phyloP scores from a whole-genome alignment of 768 basidiomycete species.

The Phaffia tasmanica region DNA sequence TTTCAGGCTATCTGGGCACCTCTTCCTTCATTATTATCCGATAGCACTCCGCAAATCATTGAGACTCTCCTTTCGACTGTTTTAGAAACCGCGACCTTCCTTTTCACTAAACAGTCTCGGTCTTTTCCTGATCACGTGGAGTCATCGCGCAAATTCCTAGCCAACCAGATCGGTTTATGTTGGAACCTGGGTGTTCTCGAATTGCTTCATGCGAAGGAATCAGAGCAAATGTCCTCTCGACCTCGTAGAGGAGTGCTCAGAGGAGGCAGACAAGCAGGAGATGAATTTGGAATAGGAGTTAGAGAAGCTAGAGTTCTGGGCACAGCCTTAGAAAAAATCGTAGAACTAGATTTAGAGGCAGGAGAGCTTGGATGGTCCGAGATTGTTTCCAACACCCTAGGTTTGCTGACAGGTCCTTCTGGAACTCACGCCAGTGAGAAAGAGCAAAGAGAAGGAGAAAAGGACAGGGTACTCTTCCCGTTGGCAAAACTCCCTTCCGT shows the following conservation, averaged over 20 bases:
- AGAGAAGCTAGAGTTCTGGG: too few relatives aligned
- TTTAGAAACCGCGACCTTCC: conserved; percentile 58
- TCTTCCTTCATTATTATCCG: conserved; percentile 42
- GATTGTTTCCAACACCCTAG: conserved; percentile 1
- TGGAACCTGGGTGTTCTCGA: too few relatives aligned
- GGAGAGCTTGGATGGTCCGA: conserved; percentile 3
- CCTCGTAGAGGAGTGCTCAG: too few relatives aligned
- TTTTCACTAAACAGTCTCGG: conserved; percentile 37
- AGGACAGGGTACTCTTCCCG: neutral
- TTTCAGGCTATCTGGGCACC: conserved; percentile 77
- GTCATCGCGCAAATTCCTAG: too few relatives aligned
- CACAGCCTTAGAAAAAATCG: conserved; percentile 34
- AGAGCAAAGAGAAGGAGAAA: neutral
- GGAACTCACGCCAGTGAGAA: neutral
- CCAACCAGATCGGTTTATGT: too few relatives aligned
- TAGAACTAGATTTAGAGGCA: conserved; percentile 30
- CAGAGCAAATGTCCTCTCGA: too few relatives aligned
- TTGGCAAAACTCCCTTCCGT: conserved; percentile 11
- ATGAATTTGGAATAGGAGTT: neutral
- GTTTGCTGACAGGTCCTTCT: conserved; percentile 6
- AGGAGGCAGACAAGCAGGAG: too few relatives aligned
- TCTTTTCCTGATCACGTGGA: neutral
- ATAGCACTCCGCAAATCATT: conserved; percentile 47
- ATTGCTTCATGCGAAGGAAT: too few relatives aligned
- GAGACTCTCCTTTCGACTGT: conserved; percentile 56